A percentile compares a stretch with the other conserved stretches of the same genome.
Conservation (phyloP, 2,329 filamentous ascomycete species). For the Fusarium pininemorale region DNA sequence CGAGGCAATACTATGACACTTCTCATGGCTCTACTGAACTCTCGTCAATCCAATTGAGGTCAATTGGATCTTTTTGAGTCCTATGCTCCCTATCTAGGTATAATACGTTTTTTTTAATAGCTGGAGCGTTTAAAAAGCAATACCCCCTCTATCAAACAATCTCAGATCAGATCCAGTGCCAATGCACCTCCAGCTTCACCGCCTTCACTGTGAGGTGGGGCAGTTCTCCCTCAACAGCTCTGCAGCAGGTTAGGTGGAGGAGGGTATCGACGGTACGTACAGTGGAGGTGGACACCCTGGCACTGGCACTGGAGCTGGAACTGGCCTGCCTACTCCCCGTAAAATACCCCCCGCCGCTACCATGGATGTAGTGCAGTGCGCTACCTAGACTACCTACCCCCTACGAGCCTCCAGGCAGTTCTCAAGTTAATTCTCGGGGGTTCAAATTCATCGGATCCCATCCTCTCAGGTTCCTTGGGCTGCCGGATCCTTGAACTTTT, state of each 20-base stretch:
- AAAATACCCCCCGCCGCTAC: constrained; percentile 20
- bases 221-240: constrained; percentile 18
- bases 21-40: neutral
- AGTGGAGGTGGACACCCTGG: constrained; percentile 25
- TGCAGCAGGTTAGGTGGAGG: neutral
- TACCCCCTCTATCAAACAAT: neutral
- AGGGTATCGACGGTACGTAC: neutral
- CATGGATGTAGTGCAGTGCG: constrained; percentile 1
- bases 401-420: constrained; percentile 24
- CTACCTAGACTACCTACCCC: constrained; percentile 10
- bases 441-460: constrained; percentile 41
- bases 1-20: neutral
- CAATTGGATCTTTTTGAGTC: neutral
- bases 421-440: constrained; percentile 30
- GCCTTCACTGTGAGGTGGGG: constrained; percentile 42
- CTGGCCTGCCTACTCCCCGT: constrained; percentile 12
- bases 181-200: constrained; percentile 31
- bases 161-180: neutral
- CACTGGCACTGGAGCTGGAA: neutral
- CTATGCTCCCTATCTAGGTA: too few relatives aligned
- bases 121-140: neutral
- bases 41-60: neutral
- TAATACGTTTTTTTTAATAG: neutral
- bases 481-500: constrained; percentile 25
- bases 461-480: constrained; percentile 27